phyloP scores from a whole-genome alignment of 176 grass and related monocot genomes.

The Secale cereale region DNA sequence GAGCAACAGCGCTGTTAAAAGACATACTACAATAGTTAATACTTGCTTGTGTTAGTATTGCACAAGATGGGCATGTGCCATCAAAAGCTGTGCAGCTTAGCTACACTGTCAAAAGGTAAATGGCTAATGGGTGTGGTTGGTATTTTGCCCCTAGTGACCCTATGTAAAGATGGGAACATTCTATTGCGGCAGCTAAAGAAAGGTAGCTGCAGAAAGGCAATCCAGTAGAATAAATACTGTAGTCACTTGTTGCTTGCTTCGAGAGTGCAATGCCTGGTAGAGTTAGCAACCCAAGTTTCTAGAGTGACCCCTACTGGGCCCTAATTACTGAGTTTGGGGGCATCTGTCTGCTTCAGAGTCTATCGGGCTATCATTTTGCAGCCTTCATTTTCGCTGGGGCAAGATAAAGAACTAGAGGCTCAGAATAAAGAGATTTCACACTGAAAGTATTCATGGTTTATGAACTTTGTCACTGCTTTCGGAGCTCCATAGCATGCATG shows the following conservation, averaged over 20 bases:
- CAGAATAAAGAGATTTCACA: not conserved
- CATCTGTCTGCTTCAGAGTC: constrained; percentile 35
- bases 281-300: constrained; percentile 44
- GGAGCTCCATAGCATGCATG: not conserved
- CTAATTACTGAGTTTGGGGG: constrained; percentile 33
- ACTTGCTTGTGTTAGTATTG: not conserved
- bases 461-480: not conserved
- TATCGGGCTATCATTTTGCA: constrained; percentile 8
- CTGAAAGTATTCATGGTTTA: not conserved
- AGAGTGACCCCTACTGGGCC: constrained; percentile 25
- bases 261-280: constrained; percentile 36
- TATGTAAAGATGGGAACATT: constrained; percentile 27
- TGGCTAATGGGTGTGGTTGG: not conserved
- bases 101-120: constrained; percentile 17
- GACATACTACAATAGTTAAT: too few relatives aligned
- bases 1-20: constrained; percentile 3
- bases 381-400: not conserved
- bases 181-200: constrained; percentile 29
- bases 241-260: constrained; percentile 35
- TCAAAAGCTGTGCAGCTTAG: not conserved
- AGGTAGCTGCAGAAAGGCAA: constrained; percentile 38
- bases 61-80: not conserved
- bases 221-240: not conserved
- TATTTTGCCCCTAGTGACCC: constrained; percentile 16
- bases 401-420: not conserved